Evolutionary conservation across 805 yeast species (phyloP).

Genomic region (Metschnikowia dekortorum): DNA sequence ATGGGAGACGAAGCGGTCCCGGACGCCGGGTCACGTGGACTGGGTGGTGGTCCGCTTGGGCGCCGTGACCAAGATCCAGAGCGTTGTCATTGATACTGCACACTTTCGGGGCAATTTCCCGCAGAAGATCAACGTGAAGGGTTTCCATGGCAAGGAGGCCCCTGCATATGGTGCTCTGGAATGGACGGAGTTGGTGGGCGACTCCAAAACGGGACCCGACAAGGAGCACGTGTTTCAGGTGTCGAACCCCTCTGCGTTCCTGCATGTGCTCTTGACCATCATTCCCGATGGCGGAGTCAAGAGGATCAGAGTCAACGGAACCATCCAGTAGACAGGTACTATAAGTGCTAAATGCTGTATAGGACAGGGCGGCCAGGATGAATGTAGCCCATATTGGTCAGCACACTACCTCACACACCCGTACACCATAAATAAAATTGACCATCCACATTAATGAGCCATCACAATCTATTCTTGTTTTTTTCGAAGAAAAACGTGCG

Average conservation of each 20-base stretch:
- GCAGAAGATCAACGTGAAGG: slow-evolving; percentile 70
- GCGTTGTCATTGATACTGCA: slow-evolving; percentile 81
- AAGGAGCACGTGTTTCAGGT: slow-evolving; percentile 61
- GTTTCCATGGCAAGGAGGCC: slow-evolving; percentile 32
- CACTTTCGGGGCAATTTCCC: slow-evolving; percentile 95
- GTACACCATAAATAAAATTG: too few relatives aligned
- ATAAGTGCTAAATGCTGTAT: too few relatives aligned
- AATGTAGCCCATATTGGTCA: too few relatives aligned
- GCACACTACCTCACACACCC: too few relatives aligned
- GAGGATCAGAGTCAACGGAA: slow-evolving; percentile 80
- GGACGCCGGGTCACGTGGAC: slow-evolving; percentile 79
- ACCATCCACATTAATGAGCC: too few relatives aligned
- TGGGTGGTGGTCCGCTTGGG: slow-evolving; percentile 89
- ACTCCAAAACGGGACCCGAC: slow-evolving; percentile 78
- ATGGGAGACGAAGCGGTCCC: slow-evolving; percentile 93
- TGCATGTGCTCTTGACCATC: slow-evolving; percentile 76
- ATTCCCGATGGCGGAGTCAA: slow-evolving; percentile 98
- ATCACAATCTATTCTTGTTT: too few relatives aligned
- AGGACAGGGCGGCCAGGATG: too few relatives aligned
- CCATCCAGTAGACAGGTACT: slow-evolving; percentile 18
- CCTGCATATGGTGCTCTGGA: slow-evolving; percentile 40
- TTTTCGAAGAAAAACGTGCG: too few relatives aligned
- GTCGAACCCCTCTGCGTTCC: slow-evolving; percentile 29
- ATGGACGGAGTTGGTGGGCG: slow-evolving; percentile 66
- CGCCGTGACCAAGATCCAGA: slow-evolving; percentile 49